These are phyloP conservation scores for Lyophyllum atratum DNA, from an alignment of 768 basidiomycete species.

Conservation along the genomic window DNA sequence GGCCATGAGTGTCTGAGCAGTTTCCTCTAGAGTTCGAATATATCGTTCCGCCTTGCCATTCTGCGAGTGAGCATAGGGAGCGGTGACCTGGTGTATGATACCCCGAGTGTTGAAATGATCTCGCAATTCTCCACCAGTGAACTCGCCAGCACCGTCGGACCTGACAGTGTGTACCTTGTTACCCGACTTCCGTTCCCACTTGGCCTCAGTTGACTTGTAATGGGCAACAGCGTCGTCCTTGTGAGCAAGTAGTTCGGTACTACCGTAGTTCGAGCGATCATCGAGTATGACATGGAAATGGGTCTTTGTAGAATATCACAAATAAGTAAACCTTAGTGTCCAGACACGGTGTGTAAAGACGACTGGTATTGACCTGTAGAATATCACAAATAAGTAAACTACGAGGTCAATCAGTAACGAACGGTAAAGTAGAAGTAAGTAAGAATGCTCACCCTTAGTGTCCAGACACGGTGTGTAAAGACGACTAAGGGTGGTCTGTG, in stretches of 20 bases:
- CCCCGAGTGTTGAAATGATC: constrained; percentile 11
- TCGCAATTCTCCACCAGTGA: neutral
- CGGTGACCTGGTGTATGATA: constrained; percentile 21
- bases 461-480: too few relatives aligned
- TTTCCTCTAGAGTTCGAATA: neutral
- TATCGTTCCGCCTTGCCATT: constrained; percentile 10
- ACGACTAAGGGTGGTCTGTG: too few relatives aligned
- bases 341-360: too few relatives aligned
- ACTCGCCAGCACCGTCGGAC: neutral
- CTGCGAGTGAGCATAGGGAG: constrained; percentile 14
- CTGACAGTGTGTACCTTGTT: neutral
- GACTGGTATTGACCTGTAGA: too few relatives aligned
- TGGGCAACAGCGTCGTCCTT: constrained; percentile 13
- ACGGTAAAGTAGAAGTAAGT: too few relatives aligned
- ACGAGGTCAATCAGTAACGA: too few relatives aligned
- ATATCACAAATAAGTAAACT: too few relatives aligned
- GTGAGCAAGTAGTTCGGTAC: neutral
- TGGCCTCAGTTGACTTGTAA: neutral
- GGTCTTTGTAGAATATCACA: too few relatives aligned
- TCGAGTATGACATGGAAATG: constrained; percentile 18
- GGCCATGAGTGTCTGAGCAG: neutral
- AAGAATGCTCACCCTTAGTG: too few relatives aligned
- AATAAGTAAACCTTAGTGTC: too few relatives aligned
- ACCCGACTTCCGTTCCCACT: constrained; percentile 3
- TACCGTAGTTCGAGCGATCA: constrained; percentile 20